Evolutionary conservation across 2,329 filamentous ascomycete genomes (phyloP).

Genomic region (Emmonsia crescens): DNA sequence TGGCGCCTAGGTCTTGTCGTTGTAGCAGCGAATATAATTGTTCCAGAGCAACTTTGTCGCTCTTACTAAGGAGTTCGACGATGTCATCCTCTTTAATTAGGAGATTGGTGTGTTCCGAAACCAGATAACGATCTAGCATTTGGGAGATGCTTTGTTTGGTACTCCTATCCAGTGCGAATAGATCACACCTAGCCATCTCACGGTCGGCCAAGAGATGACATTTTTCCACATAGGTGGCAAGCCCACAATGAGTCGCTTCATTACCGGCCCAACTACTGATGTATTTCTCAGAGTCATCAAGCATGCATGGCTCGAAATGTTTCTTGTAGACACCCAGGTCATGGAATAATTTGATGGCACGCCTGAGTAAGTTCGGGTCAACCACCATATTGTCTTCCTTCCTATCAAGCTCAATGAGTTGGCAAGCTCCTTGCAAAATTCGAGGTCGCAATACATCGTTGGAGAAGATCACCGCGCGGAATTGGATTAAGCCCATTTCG

Average conservation of each 20-base stretch:
- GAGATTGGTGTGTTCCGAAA: slow-evolving; percentile 55
- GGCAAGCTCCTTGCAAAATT: slow-evolving; percentile 60
- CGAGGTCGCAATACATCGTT: slow-evolving; percentile 42
- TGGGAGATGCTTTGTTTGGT: slow-evolving; percentile 69
- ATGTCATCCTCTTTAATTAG: slow-evolving; percentile 58
- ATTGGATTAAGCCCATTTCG: slow-evolving; percentile 67
- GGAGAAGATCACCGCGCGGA: slow-evolving; percentile 52
- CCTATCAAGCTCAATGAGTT: slow-evolving; percentile 64
- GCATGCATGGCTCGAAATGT: slow-evolving; percentile 66
- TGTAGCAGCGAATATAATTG: slow-evolving; percentile 68
- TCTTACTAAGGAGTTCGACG: slow-evolving; percentile 59
- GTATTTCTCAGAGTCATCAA: slow-evolving; percentile 57
- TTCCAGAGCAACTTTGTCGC: slow-evolving; percentile 59
- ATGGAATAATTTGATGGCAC: slow-evolving; percentile 71
- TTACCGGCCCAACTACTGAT: slow-evolving; percentile 59
- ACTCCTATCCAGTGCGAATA: slow-evolving; percentile 69
- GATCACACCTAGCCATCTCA: slow-evolving; percentile 67
- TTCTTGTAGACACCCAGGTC: slow-evolving; percentile 71
- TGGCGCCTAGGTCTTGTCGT: slow-evolving; percentile 57
- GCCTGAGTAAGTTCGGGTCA: slow-evolving; percentile 56
- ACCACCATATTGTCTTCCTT: slow-evolving; percentile 42
- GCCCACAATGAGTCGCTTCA: slow-evolving; percentile 47
- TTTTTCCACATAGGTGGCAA: slow-evolving; percentile 65
- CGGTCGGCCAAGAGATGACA: slow-evolving; percentile 57
- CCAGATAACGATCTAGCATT: slow-evolving; percentile 60